Conservation (phyloP, 2,329 filamentous ascomycete genomes). For the Trichoderma polysporum region DNA sequence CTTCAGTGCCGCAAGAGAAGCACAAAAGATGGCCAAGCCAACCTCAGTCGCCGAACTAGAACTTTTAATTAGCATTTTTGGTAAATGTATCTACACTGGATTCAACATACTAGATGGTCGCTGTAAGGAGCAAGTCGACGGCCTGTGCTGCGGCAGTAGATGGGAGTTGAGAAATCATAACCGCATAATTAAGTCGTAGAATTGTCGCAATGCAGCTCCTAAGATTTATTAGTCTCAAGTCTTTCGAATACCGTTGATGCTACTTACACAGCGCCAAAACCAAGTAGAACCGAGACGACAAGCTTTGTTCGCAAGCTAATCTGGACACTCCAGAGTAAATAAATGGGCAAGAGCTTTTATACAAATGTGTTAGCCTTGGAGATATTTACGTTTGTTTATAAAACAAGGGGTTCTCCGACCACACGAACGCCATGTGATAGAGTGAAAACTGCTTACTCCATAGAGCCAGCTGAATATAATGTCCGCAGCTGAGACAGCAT, state of each 20-base stretch:
- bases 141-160: neutral
- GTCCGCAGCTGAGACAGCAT: neutral
- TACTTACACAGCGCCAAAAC: neutral
- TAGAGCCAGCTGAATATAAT: constrained; percentile 6
- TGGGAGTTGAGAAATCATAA: neutral
- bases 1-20: neutral
- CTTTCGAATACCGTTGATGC: neutral
- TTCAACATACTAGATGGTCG: constrained; percentile 1
- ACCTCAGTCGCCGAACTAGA: neutral
- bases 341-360: neutral
- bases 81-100: neutral
- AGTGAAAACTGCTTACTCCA: neutral
- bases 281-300: neutral
- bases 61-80: neutral
- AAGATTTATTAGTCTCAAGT: neutral
- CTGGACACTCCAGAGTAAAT: constrained; percentile 8
- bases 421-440: neutral
- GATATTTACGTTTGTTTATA: neutral
- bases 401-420: neutral
- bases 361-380: neutral
- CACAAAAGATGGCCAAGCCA: constrained; percentile 3
- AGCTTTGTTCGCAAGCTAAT: constrained; percentile 3
- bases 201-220: constrained; percentile 11
- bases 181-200: constrained; percentile 1
- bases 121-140: constrained; percentile 1